phyloP scores from a whole-genome alignment of 805 yeast genomes.

The Ogataea pignaliae region DNA sequence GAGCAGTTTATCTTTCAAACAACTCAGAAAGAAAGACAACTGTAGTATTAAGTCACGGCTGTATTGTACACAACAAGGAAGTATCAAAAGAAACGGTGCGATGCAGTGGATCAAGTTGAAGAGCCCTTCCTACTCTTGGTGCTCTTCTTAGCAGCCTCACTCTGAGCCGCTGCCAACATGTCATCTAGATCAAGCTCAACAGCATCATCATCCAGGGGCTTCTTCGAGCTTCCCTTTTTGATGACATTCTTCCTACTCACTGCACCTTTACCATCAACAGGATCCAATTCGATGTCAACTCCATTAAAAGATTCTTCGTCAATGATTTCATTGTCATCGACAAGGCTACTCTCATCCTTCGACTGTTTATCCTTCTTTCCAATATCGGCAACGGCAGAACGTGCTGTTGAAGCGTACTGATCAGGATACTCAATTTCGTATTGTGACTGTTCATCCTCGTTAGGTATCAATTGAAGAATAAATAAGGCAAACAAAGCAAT shows the following conservation, averaged over 20 bases:
- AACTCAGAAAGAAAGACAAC: too few relatives aligned
- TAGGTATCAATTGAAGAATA: conserved; percentile 26
- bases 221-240: conserved; percentile 13
- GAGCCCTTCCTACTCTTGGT: neutral
- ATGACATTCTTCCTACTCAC: conserved; percentile 1
- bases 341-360: neutral
- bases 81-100: too few relatives aligned
- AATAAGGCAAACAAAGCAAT: conserved; percentile 30
- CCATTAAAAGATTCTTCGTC: neutral
- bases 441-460: conserved; percentile 17
- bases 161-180: neutral
- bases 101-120: too few relatives aligned
- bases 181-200: conserved; percentile 10
- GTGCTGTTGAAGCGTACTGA: neutral
- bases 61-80: too few relatives aligned
- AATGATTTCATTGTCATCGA: neutral
- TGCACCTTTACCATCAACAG: neutral
- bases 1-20: too few relatives aligned
- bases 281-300: neutral
- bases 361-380: conserved; percentile 1
- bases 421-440: conserved; percentile 18
- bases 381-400: neutral
- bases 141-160: neutral
- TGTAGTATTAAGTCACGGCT: too few relatives aligned
- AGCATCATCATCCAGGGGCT: conserved; percentile 17